These are phyloP conservation scores for Neocallimastix lanati DNA, from an alignment of 192 early-diverging fungal species.

Conservation along the genomic window DNA sequence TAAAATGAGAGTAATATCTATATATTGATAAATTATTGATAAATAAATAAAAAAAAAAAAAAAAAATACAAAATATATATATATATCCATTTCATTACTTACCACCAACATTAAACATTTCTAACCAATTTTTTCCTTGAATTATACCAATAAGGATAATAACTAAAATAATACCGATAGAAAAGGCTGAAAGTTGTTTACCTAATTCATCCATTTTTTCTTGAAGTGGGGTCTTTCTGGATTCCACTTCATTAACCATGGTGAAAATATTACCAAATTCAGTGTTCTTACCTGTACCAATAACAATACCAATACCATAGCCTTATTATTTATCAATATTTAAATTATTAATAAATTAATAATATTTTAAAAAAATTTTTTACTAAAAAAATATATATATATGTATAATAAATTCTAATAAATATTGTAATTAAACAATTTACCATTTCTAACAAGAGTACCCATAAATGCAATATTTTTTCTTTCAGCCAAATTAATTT, in stretches of 20 bases:
- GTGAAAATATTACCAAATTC: conserved; percentile 89
- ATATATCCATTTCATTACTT: no score
- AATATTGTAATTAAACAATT: no score
- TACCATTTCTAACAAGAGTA: conserved; percentile 69
- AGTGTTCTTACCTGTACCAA: conserved; percentile 72
- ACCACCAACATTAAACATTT: conserved; percentile 91
- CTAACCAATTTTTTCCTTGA: conserved; percentile 74
- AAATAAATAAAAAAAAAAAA: no score
- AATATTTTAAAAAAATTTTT: no score
- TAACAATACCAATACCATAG: conserved; percentile 72
- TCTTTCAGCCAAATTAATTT: conserved; percentile 47
- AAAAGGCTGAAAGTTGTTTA: conserved; percentile 63
- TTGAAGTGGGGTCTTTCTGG: conserved; percentile 79
- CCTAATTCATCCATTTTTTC: conserved; percentile 87
- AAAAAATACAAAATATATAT: no score
- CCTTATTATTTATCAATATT: conserved; percentile 12
- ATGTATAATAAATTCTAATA: no score
- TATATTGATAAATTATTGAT: no score
- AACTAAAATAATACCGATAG: conserved; percentile 67
- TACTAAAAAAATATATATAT: no score
- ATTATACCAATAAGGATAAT: conserved; percentile 72
- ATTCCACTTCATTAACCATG: conserved; percentile 86
- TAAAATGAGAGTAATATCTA: no score
- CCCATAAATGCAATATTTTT: conserved; percentile 92
- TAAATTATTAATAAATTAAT: not conserved